Conservation (phyloP, 805 yeast genomes). For the Candida berthetii region DNA sequence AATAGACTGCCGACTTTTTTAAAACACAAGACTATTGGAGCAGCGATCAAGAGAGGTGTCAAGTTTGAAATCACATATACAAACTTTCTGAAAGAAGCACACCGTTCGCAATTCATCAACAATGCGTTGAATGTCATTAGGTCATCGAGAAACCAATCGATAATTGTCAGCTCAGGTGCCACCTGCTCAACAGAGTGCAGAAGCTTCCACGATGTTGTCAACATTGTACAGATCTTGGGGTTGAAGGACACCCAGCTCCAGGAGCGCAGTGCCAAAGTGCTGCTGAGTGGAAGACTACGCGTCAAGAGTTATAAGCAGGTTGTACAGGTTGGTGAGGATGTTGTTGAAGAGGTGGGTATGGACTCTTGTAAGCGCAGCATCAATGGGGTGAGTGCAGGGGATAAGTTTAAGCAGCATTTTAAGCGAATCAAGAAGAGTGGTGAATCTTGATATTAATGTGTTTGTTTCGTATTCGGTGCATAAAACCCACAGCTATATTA, state of each 20-base stretch:
- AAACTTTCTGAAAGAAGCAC: conserved; percentile 37
- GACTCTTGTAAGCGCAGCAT: conserved; percentile 13
- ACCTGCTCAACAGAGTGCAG: conserved; percentile 49
- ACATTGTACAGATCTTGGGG: conserved; percentile 63
- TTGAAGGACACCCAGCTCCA: conserved; percentile 45
- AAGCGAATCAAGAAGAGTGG: conserved; percentile 1
- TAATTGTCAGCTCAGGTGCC: conserved; percentile 78
- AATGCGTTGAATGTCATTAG: conserved; percentile 72
- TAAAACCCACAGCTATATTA: no score
- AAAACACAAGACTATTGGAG: conserved; percentile 78
- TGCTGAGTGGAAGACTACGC: conserved; percentile 72
- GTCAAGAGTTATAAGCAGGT: conserved; percentile 75
- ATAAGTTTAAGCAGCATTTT: conserved; percentile 17
- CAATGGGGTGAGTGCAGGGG: conserved; percentile 13
- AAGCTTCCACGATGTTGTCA: conserved; percentile 60
- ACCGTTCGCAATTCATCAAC: conserved; percentile 58
- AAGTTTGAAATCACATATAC: conserved; percentile 74
- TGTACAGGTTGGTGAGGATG: conserved; percentile 45
- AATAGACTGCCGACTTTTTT: conserved; percentile 67
- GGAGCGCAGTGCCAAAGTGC: conserved; percentile 54
- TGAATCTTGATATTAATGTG: no score
- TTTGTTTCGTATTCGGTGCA: no score
- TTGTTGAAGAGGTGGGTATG: conserved; percentile 16
- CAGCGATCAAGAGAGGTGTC: conserved; percentile 79
- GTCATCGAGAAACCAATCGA: conserved; percentile 75